Percentiles rank a stretch among this genome's conserved stretches.
Evolutionary conservation across 352 stramenopile genomes (phyloP).

Genomic region (Phytopythium oedochilum): DNA sequence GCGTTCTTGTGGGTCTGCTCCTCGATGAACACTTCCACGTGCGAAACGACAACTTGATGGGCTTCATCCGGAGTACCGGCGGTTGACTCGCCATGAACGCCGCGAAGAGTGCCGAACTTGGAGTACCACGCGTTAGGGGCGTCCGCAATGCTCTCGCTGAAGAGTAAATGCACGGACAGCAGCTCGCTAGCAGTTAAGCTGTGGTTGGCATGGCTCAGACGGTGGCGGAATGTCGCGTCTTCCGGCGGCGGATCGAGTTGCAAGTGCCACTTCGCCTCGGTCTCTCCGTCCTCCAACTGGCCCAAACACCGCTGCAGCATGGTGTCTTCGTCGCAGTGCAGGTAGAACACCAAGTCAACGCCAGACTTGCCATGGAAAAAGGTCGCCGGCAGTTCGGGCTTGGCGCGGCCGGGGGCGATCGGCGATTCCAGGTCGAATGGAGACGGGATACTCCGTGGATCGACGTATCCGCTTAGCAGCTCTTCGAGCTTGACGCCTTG

Average conservation of each 20-base stretch:
- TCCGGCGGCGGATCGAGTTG: slow-evolving; percentile 36
- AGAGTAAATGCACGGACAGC: slow-evolving; percentile 47
- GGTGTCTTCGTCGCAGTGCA: slow-evolving; percentile 28
- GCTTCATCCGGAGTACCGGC: slow-evolving; percentile 17
- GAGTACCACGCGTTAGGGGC: slow-evolving; percentile 35
- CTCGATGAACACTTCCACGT: slow-evolving; percentile 24
- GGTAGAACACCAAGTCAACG: slow-evolving; percentile 66
- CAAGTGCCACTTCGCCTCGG: slow-evolving; percentile 39
- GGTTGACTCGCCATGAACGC: slow-evolving; percentile 13
- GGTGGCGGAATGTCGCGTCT: slow-evolving; percentile 45
- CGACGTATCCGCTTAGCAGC: slow-evolving; percentile 47
- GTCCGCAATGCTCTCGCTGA: slow-evolving; percentile 16
- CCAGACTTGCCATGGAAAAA: slow-evolving; percentile 68
- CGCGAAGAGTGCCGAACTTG: slow-evolving; percentile 47
- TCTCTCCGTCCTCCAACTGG: slow-evolving; percentile 42
- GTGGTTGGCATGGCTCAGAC: slow-evolving; percentile 43
- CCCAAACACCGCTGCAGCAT: slow-evolving; percentile 60
- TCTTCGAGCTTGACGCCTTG: slow-evolving; percentile 50
- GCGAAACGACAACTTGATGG: slow-evolving; percentile 23
- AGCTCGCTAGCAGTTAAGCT: slow-evolving; percentile 39
- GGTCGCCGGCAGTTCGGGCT: slow-evolving; percentile 25
- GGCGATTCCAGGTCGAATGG: slow-evolving; percentile 51
- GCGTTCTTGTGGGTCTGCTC: slow-evolving; percentile 4
- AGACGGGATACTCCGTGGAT: slow-evolving; percentile 30
- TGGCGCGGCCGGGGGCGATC: slow-evolving; percentile 35